Conservation (phyloP, 1,139 yeast species). For the Yamadazyma aaseri region DNA sequence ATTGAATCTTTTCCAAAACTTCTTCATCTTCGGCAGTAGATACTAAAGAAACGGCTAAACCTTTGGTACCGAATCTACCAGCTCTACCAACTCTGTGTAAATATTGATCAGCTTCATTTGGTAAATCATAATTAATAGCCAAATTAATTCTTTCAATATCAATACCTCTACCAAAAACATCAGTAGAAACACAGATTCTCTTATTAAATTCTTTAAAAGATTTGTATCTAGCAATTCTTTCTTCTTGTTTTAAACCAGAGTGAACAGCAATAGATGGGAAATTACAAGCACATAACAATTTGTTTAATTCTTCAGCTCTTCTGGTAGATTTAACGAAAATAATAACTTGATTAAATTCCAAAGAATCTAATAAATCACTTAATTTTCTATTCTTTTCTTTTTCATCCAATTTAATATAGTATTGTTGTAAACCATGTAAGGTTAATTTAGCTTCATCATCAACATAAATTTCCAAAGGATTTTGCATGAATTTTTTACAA, state of each 20-base stretch:
- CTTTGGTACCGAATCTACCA: slow-evolving; percentile 99
- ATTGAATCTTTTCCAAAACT: slow-evolving; percentile 90
- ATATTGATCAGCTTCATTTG: slow-evolving; percentile 93
- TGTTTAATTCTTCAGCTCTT: slow-evolving; percentile 91
- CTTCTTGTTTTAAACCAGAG: slow-evolving; percentile 95
- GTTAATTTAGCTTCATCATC: slow-evolving; percentile 98
- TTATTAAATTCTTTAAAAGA: slow-evolving; percentile 97
- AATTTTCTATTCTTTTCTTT: slow-evolving; percentile 91
- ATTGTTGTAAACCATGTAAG: slow-evolving; percentile 97
- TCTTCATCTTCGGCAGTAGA: slow-evolving; percentile 84
- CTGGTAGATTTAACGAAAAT: slow-evolving; percentile 90
- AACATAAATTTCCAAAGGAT: slow-evolving; percentile 94
- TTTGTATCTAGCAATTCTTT: slow-evolving; percentile 95
- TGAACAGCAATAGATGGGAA: slow-evolving; percentile 98
- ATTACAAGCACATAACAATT: slow-evolving; percentile 85
- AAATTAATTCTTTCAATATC: slow-evolving; percentile 98
- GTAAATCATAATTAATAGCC: slow-evolving; percentile 95
- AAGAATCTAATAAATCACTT: slow-evolving; percentile 87
- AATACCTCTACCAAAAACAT: slow-evolving; percentile 98
- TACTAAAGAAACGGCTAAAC: slow-evolving; percentile 91
- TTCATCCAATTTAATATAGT: slow-evolving; percentile 85
- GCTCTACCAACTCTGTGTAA: slow-evolving; percentile 99
- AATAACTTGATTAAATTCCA: slow-evolving; percentile 97
- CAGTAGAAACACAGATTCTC: slow-evolving; percentile 98
- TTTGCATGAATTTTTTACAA: slow-evolving; percentile 97